phyloP scores from a whole-genome alignment of 2,329 filamentous ascomycete genomes.

The Fonsecaea nubica region DNA sequence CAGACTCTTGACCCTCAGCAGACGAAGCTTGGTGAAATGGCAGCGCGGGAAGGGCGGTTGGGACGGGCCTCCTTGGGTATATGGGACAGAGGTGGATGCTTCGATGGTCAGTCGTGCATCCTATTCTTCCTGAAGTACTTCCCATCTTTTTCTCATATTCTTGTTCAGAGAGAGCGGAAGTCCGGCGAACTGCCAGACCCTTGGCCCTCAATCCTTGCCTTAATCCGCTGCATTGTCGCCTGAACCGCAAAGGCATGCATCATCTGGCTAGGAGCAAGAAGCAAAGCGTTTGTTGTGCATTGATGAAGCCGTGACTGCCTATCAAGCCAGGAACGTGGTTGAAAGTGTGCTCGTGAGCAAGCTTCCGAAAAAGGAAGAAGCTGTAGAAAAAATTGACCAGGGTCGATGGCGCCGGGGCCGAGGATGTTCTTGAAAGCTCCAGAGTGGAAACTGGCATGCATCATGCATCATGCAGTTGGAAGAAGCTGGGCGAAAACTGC shows the following conservation, averaged over 20 bases:
- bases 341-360: slow-evolving; percentile 1
- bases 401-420: not conserved
- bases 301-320: not conserved
- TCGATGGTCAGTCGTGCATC: not conserved
- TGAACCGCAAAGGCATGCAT: not conserved
- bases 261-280: not conserved
- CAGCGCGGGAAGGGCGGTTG: not conserved
- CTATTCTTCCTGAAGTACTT: not conserved
- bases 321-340: not conserved
- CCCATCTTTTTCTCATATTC: not conserved
- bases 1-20: not conserved
- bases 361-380: not conserved
- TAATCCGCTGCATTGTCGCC: not conserved
- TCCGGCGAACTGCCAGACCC: not conserved
- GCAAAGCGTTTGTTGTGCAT: not conserved
- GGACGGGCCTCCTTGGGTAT: not conserved
- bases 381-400: not conserved
- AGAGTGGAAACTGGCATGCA: not conserved
- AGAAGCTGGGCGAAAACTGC: not conserved
- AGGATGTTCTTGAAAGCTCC: not conserved
- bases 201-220: not conserved
- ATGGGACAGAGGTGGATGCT: not conserved
- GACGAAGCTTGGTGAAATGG: not conserved
- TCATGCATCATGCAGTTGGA: not conserved
- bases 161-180: not conserved